Conservation (phyloP, 306 rosid species). For the Hippophae tibetana region DNA sequence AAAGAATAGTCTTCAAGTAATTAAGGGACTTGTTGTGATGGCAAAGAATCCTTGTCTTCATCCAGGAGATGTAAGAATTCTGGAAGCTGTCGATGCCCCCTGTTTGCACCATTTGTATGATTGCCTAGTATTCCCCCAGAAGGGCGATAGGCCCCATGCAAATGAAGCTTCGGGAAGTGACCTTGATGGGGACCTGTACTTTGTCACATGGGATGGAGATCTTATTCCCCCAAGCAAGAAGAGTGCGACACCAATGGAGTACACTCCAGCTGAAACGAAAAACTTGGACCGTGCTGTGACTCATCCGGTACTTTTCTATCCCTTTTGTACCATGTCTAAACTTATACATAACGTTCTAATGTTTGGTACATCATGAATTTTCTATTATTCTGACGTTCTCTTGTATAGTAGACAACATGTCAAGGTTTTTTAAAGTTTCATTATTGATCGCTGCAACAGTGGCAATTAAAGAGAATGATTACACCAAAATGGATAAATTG, state of each 20-base stretch:
- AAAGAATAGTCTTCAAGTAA: conserved; percentile 40
- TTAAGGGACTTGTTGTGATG: conserved; percentile 53
- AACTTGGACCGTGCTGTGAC: conserved; percentile 23
- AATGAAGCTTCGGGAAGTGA: conserved; percentile 98
- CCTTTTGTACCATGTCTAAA: not conserved
- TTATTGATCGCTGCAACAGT: not conserved
- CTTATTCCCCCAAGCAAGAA: conserved; percentile 78
- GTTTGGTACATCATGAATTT: not conserved
- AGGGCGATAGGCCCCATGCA: conserved; percentile 82
- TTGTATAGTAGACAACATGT: not conserved
- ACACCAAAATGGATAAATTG: not conserved
- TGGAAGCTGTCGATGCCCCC: conserved; percentile 82
- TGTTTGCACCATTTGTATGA: conserved; percentile 63
- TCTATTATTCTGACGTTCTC: not conserved
- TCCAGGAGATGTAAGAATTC: conserved; percentile 78
- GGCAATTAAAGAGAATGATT: not conserved
- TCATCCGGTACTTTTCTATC: conserved; percentile 23
- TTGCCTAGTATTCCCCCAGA: conserved; percentile 84
- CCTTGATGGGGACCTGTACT: conserved; percentile 88
- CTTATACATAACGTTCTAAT: conserved; percentile 1
- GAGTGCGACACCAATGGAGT: conserved; percentile 73
- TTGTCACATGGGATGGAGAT: conserved; percentile 82
- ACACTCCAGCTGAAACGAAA: conserved; percentile 36
- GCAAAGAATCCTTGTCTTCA: conserved; percentile 93
- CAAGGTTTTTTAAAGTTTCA: not conserved